Percentiles rank a stretch among this genome's conserved stretches.
These are phyloP conservation scores for Triangularia verruculosa DNA, from an alignment of 2,329 filamentous ascomycete species.

Conservation along the genomic window DNA sequence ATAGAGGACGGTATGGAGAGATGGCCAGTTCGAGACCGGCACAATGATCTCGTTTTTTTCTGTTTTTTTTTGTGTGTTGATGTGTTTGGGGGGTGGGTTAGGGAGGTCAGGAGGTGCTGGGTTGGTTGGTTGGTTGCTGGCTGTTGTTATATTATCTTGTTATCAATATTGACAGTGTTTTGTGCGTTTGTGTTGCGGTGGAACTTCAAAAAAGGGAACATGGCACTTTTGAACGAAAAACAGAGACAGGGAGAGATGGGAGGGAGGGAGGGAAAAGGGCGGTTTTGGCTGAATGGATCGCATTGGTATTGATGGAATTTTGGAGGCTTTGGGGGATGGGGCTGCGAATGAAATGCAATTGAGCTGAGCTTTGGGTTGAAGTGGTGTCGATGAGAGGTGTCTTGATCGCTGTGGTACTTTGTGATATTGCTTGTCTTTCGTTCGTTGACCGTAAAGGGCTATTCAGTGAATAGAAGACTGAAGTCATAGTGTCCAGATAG, in stretches of 20 bases:
- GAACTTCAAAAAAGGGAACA: neutral
- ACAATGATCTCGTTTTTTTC: constrained; percentile 5
- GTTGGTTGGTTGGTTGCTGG: neutral
- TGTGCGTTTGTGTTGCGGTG: neutral
- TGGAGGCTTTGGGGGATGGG: neutral
- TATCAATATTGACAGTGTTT: neutral
- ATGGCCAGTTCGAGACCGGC: constrained; percentile 57
- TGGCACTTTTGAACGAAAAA: neutral
- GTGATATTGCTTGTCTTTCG: too few species aligned
- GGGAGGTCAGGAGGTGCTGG: neutral
- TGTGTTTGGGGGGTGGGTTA: neutral
- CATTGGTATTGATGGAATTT: neutral
- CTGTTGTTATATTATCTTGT: neutral
- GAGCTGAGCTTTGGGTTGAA: neutral
- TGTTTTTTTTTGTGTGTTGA: neutral
- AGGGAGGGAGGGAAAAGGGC: neutral
- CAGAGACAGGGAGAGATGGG: neutral
- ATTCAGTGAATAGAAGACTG: neutral
- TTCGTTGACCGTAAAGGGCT: too few species aligned
- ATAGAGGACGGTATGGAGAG: constrained; percentile 90
- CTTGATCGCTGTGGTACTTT: neutral
- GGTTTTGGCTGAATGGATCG: neutral
- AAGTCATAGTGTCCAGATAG: neutral
- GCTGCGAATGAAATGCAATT: neutral
- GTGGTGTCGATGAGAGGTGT: neutral